phyloP scores from a whole-genome alignment of 768 basidiomycete genomes.

The Mycena maculata region DNA sequence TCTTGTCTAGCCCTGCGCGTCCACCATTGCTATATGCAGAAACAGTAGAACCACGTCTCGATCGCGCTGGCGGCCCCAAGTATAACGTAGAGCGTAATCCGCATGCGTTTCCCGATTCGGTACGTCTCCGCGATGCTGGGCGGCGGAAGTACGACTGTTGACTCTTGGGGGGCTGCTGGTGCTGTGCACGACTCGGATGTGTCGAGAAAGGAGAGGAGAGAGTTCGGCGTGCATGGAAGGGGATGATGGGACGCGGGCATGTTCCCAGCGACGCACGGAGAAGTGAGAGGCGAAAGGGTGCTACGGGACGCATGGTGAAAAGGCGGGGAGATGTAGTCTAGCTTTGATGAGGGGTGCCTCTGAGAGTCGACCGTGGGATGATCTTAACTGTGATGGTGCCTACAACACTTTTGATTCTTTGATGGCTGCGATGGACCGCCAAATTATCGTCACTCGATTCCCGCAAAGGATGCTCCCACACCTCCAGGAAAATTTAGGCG shows the following conservation, averaged over 20 bases:
- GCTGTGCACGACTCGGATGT: conserved; percentile 4
- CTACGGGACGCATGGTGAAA: conserved; percentile 8
- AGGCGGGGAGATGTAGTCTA: too few relatives aligned
- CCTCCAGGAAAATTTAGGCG: too few relatives aligned
- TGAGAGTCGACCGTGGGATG: too few relatives aligned
- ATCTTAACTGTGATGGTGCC: too few relatives aligned
- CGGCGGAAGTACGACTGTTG: background rate
- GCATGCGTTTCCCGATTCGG: conserved; percentile 16
- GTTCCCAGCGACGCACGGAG: conserved; percentile 2
- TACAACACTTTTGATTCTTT: too few relatives aligned
- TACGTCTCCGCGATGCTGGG: background rate
- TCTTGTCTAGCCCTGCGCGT: background rate
- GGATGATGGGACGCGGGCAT: background rate
- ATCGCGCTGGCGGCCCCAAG: conserved; percentile 11
- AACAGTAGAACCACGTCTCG: conserved; percentile 25
- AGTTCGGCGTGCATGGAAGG: conserved; percentile 3
- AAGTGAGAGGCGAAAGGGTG: conserved; percentile 15
- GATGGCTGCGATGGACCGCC: too few relatives aligned
- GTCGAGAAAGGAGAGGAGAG: conserved; percentile 13
- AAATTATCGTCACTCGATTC: too few relatives aligned
- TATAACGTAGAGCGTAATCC: conserved; percentile 15
- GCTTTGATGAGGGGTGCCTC: too few relatives aligned
- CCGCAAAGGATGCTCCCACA: too few relatives aligned
- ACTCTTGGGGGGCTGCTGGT: background rate
- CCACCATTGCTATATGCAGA: conserved; percentile 18